These are phyloP conservation scores for Aspergillus hortae DNA, from an alignment of 2,329 filamentous ascomycete species.

Conservation along the genomic window DNA sequence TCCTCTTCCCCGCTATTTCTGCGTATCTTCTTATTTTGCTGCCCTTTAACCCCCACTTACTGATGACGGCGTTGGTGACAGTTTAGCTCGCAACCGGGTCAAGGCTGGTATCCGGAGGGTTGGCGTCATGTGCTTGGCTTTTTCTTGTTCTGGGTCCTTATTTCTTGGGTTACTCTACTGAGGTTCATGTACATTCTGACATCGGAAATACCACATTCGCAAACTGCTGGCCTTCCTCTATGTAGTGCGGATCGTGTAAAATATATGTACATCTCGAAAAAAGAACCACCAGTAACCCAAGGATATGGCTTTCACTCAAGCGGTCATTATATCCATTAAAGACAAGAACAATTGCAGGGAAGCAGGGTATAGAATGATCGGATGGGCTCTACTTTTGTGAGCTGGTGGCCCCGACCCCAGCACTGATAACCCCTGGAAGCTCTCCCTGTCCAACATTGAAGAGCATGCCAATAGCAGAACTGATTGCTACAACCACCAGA, in stretches of 20 bases:
- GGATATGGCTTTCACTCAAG: not conserved
- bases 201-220: not conserved
- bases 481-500: constrained; percentile 63
- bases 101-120: too few relatives aligned
- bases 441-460: constrained; percentile 82
- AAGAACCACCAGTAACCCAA: not conserved
- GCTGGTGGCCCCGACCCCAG: constrained; percentile 74
- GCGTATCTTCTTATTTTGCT: too few relatives aligned
- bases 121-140: too few relatives aligned
- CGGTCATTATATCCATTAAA: too few relatives aligned
- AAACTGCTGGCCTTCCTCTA: not conserved
- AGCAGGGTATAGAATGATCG: not conserved
- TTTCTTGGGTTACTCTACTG: not conserved
- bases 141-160: not conserved
- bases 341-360: not conserved
- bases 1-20: not conserved
- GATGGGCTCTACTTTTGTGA: constrained; percentile 34
- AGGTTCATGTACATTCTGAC: not conserved
- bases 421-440: constrained; percentile 91
- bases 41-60: too few relatives aligned
- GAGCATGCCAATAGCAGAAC: constrained; percentile 71
- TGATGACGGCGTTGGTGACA: too few relatives aligned
- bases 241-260: too few relatives aligned
- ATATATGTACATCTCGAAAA: not conserved
- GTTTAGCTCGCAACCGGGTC: too few relatives aligned